Base-by-base conservation (phyloP, 2,329 filamentous ascomycete species). In the Claviceps capensis region DNA sequence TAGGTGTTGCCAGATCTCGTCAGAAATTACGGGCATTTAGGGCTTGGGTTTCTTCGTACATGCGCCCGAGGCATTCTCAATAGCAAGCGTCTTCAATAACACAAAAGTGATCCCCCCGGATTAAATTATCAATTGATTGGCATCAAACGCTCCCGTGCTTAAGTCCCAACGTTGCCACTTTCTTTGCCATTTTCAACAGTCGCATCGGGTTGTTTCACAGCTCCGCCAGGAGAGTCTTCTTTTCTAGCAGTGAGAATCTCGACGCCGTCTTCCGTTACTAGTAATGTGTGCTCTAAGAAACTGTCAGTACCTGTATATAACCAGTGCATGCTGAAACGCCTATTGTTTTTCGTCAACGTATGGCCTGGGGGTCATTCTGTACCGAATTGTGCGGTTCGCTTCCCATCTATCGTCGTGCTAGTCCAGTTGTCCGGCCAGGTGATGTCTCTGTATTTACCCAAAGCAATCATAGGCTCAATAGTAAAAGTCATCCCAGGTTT, bases 371-470 rank as follows among this genome's bases (percentile, higher is more conserved):
- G 23, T 48, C n/a, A 38, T 13, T 46, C 69, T 82, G 67, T 72
- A 88, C 85, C 86, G 63, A 98, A 98, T 65, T 98, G 93, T 9
- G 93, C 93, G 16, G 90, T 95, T 64, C 81, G 76, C 68, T 85
- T 86, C 49, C 93, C 93, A 65, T 98, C 93, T 52, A 83, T 79
- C 0, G 93, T 98, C 5, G 88, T 87, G 68, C 89, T 95, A 1
- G 93, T 98, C 93, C 93, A 98, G 72, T 97, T 88, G 66, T 98
- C 93, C 0, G 93, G 93, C 93, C 93, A 98, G 0, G 89, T 97
- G 66, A 93, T 85, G 64, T 98, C 93, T 56, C 82, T 82, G 69
- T 95, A 87, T 55, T 87, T 90, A 53, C 93, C 93, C 52, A 96
- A 69, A 42, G 88, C 89, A 65, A 98, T 90, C 93, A 98, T 98